phyloP scores from a whole-genome alignment of 2,329 filamentous ascomycete genomes.

The Penicillium vulpinum region DNA sequence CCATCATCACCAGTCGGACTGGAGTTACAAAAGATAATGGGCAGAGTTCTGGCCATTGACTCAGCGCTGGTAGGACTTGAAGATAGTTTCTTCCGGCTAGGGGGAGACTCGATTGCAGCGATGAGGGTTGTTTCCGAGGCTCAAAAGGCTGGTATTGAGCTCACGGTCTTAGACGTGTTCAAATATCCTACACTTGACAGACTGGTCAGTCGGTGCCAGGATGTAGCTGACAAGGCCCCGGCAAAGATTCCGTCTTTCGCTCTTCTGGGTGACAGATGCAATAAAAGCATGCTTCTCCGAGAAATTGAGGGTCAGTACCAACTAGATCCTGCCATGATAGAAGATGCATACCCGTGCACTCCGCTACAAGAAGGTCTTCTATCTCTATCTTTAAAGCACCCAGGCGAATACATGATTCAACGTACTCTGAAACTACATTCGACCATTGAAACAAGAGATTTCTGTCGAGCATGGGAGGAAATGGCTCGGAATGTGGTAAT shows the following conservation, averaged over 20 bases:
- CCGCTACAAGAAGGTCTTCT: slow-evolving; percentile 32
- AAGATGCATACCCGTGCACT: slow-evolving; percentile 34
- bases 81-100: slow-evolving; percentile 28
- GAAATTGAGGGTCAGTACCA: background rate
- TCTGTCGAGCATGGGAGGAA: slow-evolving; percentile 41
- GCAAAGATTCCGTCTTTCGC: too few species aligned
- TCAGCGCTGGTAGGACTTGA: background rate
- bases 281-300: background rate
- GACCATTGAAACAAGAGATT: slow-evolving; percentile 31
- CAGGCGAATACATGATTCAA: slow-evolving; percentile 43
- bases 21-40: background rate
- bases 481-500: slow-evolving; percentile 37
- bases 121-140: slow-evolving; percentile 20
- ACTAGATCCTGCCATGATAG: background rate
- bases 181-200: background rate
- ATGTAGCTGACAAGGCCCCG: too few species aligned
- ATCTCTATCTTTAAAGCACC: slow-evolving; percentile 36
- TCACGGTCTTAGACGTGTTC: background rate
- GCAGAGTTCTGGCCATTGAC: background rate
- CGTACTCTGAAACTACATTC: slow-evolving; percentile 32
- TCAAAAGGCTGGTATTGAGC: background rate
- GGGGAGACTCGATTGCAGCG: slow-evolving; percentile 28
- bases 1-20: too few species aligned
- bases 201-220: too few species aligned
- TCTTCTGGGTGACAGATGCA: too few species aligned